Base-by-base conservation (phyloP, 495 filamentous ascomycete genomes). In the Staphylotrichum longicolle region DNA sequence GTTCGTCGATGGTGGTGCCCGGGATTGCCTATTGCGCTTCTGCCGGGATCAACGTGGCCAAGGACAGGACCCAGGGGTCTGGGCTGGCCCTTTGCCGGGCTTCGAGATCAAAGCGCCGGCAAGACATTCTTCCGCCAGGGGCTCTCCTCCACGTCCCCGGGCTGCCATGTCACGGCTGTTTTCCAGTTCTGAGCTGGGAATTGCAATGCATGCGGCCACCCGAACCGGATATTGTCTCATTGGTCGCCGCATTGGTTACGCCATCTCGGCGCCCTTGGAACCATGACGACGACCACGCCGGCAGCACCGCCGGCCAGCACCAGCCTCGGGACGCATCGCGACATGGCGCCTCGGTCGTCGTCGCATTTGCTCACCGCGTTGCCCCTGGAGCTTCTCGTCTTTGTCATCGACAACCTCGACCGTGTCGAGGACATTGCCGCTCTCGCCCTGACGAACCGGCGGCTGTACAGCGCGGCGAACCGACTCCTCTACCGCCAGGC, bases 381-480 rank as follows among this genome's bases (percentile, higher is more conserved):
- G 5, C 71, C 71, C 1, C 56, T 62, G 30, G 71, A 74, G 61
- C 64, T 74, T 27, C 40, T 74, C 14, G 61, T 65, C 6, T 65
- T 70, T 37, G 60, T 74, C 35, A 55, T 70, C 55, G 55, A 68
- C 5, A 57, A 65, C 46, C 66, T 74, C 51, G 64, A 70, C 45
- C 35, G 52, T 7, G 57, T 68, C 39, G 30, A 50, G 14, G 70
- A 70, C 54, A 51, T 74, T 7, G 63, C 70, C 4, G 48, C 72
- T 4, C 58, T 74, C 30, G 72, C 70, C 6, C 58, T 47, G 47
- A 62, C 53, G 7, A 35, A 58, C 58, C 55, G 54, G 41, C 61
- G 66, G 47, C 42, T 68, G 5, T 64, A 72, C 61, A 60, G 41
- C 57, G 57, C 57, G 9, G 62, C 55, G 11, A 70, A 71, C 55